phyloP scores from a whole-genome alignment of 2,329 filamentous ascomycete species.

The Pezicula neosporulosa region DNA sequence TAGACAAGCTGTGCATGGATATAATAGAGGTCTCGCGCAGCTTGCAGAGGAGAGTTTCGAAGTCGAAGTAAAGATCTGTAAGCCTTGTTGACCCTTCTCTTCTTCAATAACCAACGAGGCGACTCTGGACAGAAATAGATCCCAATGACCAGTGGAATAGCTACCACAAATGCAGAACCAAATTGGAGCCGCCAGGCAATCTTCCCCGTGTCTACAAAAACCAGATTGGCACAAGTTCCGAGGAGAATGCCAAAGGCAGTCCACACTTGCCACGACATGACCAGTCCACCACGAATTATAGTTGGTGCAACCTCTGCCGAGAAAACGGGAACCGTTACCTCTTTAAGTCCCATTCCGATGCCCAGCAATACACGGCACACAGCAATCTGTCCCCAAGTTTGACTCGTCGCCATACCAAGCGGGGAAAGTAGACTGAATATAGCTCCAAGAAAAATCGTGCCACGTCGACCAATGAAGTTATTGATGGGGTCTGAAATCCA shows the following conservation, averaged over 20 bases:
- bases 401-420: slow-evolving; percentile 55
- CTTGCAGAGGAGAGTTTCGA: slow-evolving; percentile 55
- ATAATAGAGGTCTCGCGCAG: slow-evolving; percentile 60
- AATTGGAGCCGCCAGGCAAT: slow-evolving; percentile 61
- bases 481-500: slow-evolving; percentile 64
- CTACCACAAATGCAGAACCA: slow-evolving; percentile 58
- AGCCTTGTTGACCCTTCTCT: slow-evolving; percentile 40
- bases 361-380: slow-evolving; percentile 50
- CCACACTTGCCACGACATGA: slow-evolving; percentile 80
- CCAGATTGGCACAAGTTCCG: slow-evolving; percentile 31
- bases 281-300: slow-evolving; percentile 53
- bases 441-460: slow-evolving; percentile 60
- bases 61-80: slow-evolving; percentile 57
- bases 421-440: slow-evolving; percentile 59
- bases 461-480: slow-evolving; percentile 53
- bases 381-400: slow-evolving; percentile 54
- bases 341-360: slow-evolving; percentile 56
- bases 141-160: slow-evolving; percentile 51
- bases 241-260: slow-evolving; percentile 58
- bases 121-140: slow-evolving; percentile 64
- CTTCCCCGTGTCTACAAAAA: slow-evolving; percentile 46
- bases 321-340: slow-evolving; percentile 43
- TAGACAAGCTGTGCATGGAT: slow-evolving; percentile 47
- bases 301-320: slow-evolving; percentile 50
- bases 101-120: slow-evolving; percentile 57